A percentile compares a stretch with the other conserved stretches of the same genome.
Conservation (phyloP, 2,329 filamentous ascomycete species). For the Colletotrichum agaves region DNA sequence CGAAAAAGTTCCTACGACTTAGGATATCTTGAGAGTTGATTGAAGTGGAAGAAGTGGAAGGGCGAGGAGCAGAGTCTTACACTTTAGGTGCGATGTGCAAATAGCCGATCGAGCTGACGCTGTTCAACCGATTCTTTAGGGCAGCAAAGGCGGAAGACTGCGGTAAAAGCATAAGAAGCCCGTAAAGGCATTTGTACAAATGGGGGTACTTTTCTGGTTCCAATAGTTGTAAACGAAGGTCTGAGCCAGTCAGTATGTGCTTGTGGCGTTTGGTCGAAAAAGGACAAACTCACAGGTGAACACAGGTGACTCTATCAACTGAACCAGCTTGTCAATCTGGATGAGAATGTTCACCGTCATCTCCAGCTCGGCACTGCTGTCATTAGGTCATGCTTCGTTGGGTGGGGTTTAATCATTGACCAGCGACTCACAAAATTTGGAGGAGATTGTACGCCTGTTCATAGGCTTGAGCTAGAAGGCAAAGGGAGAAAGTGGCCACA, state of each 20-base stretch:
- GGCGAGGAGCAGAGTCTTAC: constrained; percentile 63
- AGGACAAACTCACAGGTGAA: constrained; percentile 84
- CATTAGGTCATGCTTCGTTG: constrained; percentile 39
- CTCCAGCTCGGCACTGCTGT: constrained; percentile 84
- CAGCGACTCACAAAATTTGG: constrained; percentile 83
- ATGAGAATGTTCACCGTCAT: constrained; percentile 99
- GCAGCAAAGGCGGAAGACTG: constrained; percentile 98
- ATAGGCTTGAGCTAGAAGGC: constrained; percentile 94
- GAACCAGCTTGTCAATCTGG: constrained; percentile 97
- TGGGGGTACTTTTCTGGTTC: constrained; percentile 96
- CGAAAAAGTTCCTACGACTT: too few relatives aligned
- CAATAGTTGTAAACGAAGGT: constrained; percentile 91
- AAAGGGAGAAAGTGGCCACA: constrained; percentile 96
- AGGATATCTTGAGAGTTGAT: too few relatives aligned
- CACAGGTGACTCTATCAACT: constrained; percentile 94
- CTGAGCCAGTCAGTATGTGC: constrained; percentile 55
- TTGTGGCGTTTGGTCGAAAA: background rate
- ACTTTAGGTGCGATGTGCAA: constrained; percentile 82
- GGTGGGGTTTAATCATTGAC: background rate
- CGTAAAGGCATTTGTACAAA: constrained; percentile 97
- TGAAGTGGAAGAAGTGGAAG: constrained; percentile 39
- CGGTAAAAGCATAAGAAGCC: constrained; percentile 96
- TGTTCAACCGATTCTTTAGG: constrained; percentile 95
- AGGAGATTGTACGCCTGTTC: constrained; percentile 97
- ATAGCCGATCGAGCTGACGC: constrained; percentile 96